These are phyloP conservation scores for Mallotus nudiflorus DNA, from an alignment of 345 rosid species.

Conservation along the genomic window DNA sequence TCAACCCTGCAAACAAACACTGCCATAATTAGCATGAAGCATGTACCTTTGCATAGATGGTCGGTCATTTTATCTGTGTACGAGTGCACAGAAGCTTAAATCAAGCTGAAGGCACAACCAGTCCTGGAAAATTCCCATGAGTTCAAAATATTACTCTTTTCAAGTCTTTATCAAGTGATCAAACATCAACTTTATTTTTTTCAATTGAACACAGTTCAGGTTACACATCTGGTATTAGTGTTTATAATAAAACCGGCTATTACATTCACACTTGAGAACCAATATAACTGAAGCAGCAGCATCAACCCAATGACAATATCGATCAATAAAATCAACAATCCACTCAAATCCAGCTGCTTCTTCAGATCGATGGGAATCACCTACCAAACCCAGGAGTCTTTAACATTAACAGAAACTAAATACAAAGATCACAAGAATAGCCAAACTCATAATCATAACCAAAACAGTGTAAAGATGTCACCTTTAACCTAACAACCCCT, in stretches of 20 bases:
- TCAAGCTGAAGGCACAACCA: background rate
- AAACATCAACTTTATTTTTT: background rate
- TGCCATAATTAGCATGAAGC: too few species aligned
- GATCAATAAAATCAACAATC: background rate
- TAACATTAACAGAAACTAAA: background rate
- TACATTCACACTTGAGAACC: too few species aligned
- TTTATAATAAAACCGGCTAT: too few species aligned
- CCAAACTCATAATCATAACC: background rate
- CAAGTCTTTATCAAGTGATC: background rate
- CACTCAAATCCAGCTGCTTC: background rate
- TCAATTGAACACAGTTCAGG: background rate
- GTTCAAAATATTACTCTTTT: background rate
- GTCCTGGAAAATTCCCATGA: background rate
- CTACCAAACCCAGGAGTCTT: background rate
- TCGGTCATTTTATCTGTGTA: too few species aligned
- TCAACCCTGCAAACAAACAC: too few species aligned
- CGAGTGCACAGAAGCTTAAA: background rate
- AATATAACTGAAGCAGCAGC: too few species aligned
- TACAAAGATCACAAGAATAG: background rate
- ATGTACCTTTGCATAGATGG: too few species aligned
- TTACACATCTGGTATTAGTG: too few species aligned
- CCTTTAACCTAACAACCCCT: background rate
- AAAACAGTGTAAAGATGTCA: background rate
- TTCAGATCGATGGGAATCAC: background rate
- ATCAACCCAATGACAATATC: background rate